Percentiles rank a stretch among this genome's conserved stretches.
Conservation (phyloP, 805 yeast genomes). For the Dipodascus geniculatus region DNA sequence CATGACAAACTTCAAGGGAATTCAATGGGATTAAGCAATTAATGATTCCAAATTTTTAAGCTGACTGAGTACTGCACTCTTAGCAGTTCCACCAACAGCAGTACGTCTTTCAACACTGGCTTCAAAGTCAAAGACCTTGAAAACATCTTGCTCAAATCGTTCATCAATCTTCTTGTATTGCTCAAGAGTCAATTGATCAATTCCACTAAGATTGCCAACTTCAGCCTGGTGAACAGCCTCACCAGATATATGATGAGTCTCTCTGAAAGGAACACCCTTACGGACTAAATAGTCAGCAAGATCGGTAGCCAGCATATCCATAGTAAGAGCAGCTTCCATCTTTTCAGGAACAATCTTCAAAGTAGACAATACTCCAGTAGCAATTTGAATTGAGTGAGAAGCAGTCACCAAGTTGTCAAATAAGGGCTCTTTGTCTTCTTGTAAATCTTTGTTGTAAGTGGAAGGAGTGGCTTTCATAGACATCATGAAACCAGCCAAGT, state of each 20-base stretch:
- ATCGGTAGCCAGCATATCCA: conserved; percentile 99
- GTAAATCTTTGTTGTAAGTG: conserved; percentile 95
- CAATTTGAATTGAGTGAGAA: conserved; percentile 85
- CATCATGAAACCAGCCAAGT: conserved; percentile 92
- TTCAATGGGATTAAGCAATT: not conserved
- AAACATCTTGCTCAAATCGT: conserved; percentile 73
- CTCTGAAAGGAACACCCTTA: conserved; percentile 98
- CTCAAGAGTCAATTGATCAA: conserved; percentile 66
- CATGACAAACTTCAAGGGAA: not conserved
- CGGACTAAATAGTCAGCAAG: conserved; percentile 95
- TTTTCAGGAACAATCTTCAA: conserved; percentile 55
- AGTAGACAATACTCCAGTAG: conserved; percentile 94
- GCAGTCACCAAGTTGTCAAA: conserved; percentile 85
- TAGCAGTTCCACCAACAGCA: conserved; percentile 96
- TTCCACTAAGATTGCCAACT: conserved; percentile 62
- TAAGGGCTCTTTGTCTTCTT: conserved; percentile 98
- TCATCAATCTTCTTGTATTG: conserved; percentile 73
- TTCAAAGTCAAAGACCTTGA: conserved; percentile 81
- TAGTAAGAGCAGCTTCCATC: conserved; percentile 83
- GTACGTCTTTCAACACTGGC: conserved; percentile 91
- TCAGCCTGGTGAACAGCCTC: conserved; percentile 93
- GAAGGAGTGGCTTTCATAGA: conserved; percentile 95
- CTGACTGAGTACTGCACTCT: conserved; percentile 75
- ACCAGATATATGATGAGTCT: conserved; percentile 97
- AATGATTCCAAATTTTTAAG: conserved; percentile 23